Percentiles rank a stretch among this genome's conserved stretches.
phyloP scores from a whole-genome alignment of 2,329 filamentous ascomycete genomes.

The Cytospora leucostoma region DNA sequence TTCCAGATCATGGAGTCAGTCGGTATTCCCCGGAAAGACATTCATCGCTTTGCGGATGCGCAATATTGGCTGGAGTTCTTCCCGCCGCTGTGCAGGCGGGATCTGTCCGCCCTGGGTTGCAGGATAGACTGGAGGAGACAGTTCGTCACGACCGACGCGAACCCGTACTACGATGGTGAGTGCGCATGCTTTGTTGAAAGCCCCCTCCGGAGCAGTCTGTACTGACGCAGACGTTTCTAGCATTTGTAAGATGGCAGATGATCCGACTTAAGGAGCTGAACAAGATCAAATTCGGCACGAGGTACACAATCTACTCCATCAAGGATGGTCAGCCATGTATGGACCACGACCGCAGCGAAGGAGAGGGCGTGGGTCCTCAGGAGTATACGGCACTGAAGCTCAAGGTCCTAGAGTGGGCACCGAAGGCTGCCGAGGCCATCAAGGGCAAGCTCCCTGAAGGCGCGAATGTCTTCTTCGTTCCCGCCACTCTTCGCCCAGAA shows the following conservation, averaged over 20 bases:
- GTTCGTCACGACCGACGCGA: conserved; percentile 93
- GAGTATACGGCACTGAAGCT: conserved; percentile 94
- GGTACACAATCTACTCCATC: conserved; percentile 87
- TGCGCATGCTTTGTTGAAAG: neutral
- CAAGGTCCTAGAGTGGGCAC: conserved; percentile 86
- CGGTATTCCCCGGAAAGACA: conserved; percentile 83
- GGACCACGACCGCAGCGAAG: conserved; percentile 50
- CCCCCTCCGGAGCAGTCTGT: neutral
- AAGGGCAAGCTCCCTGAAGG: conserved; percentile 76
- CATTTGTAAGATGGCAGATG: conserved; percentile 97
- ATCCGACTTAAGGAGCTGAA: conserved; percentile 82
- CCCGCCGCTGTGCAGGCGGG: conserved; percentile 75
- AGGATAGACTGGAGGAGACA: conserved; percentile 91
- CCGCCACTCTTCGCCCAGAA: conserved; percentile 90
- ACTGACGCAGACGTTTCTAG: conserved; percentile 2
- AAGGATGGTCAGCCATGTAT: conserved; percentile 78
- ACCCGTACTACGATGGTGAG: conserved; percentile 83
- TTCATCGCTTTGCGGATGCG: conserved; percentile 91
- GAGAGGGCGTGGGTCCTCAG: conserved; percentile 39
- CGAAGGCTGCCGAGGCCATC: conserved; percentile 69
- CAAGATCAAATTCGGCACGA: conserved; percentile 88
- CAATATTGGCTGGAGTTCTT: conserved; percentile 91
- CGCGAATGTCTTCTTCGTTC: conserved; percentile 83
- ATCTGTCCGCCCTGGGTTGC: conserved; percentile 81
- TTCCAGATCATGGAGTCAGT: conserved; percentile 89